These are phyloP conservation scores for Tillandsia leiboldiana DNA, from an alignment of 176 grass and related monocot genomes.

Conservation along the genomic window DNA sequence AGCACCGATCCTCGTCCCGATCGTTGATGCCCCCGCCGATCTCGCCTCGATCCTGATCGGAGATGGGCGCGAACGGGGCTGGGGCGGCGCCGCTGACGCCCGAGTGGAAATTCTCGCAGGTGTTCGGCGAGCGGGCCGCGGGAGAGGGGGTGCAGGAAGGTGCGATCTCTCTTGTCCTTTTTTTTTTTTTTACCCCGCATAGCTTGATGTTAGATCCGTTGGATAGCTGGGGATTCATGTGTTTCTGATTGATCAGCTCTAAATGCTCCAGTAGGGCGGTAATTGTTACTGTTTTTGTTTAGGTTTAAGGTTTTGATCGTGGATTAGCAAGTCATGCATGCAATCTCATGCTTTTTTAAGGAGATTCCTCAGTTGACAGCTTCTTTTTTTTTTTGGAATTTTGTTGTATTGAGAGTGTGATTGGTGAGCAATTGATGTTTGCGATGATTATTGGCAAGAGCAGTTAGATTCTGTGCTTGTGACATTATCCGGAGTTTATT, in stretches of 20 bases:
- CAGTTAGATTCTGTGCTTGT: too few relatives aligned
- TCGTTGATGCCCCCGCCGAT: not conserved
- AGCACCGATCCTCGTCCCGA: not conserved
- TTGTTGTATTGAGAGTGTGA: too few relatives aligned
- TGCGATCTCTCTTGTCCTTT: not conserved
- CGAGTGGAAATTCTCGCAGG: constrained; percentile 13
- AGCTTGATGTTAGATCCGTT: not conserved
- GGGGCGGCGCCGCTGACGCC: not conserved
- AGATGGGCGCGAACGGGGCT: not conserved
- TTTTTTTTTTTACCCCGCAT: not conserved
- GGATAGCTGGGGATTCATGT: not conserved
- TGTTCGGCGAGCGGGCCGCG: constrained; percentile 4
- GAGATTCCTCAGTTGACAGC: too few relatives aligned
- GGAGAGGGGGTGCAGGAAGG: constrained; percentile 12
- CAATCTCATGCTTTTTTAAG: too few relatives aligned
- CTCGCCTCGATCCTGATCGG: not conserved
- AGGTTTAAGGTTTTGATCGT: too few relatives aligned
- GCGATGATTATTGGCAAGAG: too few relatives aligned
- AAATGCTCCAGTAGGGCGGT: too few relatives aligned
- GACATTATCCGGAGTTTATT: too few relatives aligned
- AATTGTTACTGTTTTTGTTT: too few relatives aligned
- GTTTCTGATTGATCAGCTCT: not conserved
- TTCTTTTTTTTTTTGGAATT: too few relatives aligned
- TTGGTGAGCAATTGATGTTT: too few relatives aligned
- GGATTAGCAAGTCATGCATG: too few relatives aligned